phyloP scores from a whole-genome alignment of 2,329 filamentous ascomycete species.

The Trichoderma aggressivum region DNA sequence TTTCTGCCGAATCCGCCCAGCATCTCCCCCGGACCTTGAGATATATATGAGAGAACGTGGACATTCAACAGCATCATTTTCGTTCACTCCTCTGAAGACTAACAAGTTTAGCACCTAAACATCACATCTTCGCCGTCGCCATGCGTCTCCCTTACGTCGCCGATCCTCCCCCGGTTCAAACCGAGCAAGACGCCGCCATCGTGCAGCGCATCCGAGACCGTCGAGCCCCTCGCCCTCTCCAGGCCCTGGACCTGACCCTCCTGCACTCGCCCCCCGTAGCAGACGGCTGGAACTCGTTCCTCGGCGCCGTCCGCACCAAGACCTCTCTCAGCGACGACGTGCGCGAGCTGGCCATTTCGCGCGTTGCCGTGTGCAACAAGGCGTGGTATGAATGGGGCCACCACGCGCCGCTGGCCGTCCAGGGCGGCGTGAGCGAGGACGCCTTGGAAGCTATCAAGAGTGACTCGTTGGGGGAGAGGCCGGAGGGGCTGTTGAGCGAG shows the following conservation, averaged over 20 bases:
- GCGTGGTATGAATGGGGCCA: slow-evolving; percentile 85
- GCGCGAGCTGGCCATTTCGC: slow-evolving; percentile 75
- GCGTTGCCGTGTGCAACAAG: slow-evolving; percentile 74
- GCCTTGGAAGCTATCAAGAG: slow-evolving; percentile 46
- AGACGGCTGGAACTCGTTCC: slow-evolving; percentile 70
- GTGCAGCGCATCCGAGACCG: slow-evolving; percentile 62
- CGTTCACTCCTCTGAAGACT: background rate
- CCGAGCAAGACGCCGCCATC: slow-evolving; percentile 52
- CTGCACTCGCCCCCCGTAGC: slow-evolving; percentile 72
- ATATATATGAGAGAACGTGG: background rate
- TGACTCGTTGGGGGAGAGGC: slow-evolving; percentile 30
- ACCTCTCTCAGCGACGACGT: slow-evolving; percentile 52
- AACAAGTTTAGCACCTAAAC: background rate
- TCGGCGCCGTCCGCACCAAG: slow-evolving; percentile 59
- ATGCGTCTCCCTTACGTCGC: slow-evolving; percentile 68
- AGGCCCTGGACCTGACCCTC: slow-evolving; percentile 71
- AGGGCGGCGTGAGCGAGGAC: slow-evolving; percentile 53
- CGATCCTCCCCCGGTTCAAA: slow-evolving; percentile 46
- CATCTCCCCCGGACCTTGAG: background rate
- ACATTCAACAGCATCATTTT: background rate
- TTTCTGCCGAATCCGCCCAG: background rate
- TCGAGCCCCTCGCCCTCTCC: slow-evolving; percentile 65
- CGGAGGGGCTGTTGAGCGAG: slow-evolving; percentile 50
- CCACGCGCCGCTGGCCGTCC: slow-evolving; percentile 65
- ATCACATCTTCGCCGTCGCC: background rate